phyloP scores from a whole-genome alignment of 2,329 filamentous ascomycete species.

The Pyricularia grisea region DNA sequence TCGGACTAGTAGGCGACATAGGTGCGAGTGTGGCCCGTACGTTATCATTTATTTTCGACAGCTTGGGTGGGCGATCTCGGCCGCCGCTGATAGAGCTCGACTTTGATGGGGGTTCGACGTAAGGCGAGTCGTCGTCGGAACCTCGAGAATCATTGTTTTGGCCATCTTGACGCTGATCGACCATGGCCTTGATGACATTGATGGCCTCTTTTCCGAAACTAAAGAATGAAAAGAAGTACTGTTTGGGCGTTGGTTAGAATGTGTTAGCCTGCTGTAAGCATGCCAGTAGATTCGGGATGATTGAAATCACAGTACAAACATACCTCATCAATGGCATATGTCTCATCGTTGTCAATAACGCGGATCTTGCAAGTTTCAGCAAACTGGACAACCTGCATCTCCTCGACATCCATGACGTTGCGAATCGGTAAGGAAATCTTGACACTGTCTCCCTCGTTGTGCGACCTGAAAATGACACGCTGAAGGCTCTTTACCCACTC shows the following conservation, averaged over 20 bases:
- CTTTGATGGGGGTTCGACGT: conserved; percentile 8
- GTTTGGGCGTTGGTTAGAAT: background rate
- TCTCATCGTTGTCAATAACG: conserved; percentile 88
- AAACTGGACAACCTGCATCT: conserved; percentile 82
- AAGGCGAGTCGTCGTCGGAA: conserved; percentile 8
- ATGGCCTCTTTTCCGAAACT: conserved; percentile 76
- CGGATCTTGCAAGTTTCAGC: conserved; percentile 90
- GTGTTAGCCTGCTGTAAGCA: background rate
- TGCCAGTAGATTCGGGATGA: background rate
- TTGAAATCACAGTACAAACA: conserved; percentile 11
- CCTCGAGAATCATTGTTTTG: background rate
- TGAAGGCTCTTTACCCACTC: conserved; percentile 96
- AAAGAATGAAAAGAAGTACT: conserved; percentile 98
- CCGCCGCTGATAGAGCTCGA: conserved; percentile 11
- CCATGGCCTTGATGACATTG: conserved; percentile 62
- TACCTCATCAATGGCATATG: conserved; percentile 90
- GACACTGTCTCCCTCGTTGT: conserved; percentile 94
- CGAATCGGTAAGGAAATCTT: conserved; percentile 87
- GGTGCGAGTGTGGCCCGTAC: conserved; percentile 55
- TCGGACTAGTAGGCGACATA: conserved; percentile 31
- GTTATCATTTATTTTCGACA: conserved; percentile 38
- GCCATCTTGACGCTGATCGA: conserved; percentile 44
- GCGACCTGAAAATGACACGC: conserved; percentile 88
- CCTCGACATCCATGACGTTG: conserved; percentile 87
- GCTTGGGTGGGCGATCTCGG: conserved; percentile 15